Percentiles rank a stretch among this genome's conserved stretches.
Evolutionary conservation across 140 eudicot species (phyloP).

Genomic region (Anethum foeniculum): DNA sequence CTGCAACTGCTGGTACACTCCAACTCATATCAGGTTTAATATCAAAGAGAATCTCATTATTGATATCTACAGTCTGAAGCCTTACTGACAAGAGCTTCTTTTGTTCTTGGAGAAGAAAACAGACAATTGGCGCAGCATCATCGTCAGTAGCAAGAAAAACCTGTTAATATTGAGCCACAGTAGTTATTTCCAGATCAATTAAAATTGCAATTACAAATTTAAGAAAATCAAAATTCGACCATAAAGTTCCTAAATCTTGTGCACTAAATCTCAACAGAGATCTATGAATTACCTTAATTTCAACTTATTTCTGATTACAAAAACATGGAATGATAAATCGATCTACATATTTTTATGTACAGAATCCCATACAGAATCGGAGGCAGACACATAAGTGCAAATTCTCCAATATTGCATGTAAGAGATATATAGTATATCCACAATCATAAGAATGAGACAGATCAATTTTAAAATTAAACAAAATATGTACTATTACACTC

Average conservation of each 20-base stretch:
- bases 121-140: constrained; percentile 68
- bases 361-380: neutral
- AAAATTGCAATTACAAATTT: neutral
- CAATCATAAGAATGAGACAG: neutral
- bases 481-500: neutral
- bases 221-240: neutral
- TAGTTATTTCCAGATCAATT: neutral
- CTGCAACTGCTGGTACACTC: constrained; percentile 88
- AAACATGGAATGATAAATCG: neutral
- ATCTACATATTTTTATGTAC: neutral
- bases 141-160: constrained; percentile 88
- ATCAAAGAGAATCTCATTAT: constrained; percentile 63
- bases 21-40: constrained; percentile 87
- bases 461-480: neutral
- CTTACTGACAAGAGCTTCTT: constrained; percentile 63
- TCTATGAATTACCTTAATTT: neutral
- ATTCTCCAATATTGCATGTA: neutral
- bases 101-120: constrained; percentile 95
- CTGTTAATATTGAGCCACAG: constrained; percentile 28
- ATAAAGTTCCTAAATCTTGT: neutral
- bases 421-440: neutral
- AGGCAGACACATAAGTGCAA: neutral
- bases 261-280: neutral
- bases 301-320: neutral
- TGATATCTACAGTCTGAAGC: constrained; percentile 67